A percentile compares a stretch with the other conserved stretches of the same genome.
Evolutionary conservation across 768 basidiomycete species (phyloP).

Genomic region (Multifurca ochricompacta): DNA sequence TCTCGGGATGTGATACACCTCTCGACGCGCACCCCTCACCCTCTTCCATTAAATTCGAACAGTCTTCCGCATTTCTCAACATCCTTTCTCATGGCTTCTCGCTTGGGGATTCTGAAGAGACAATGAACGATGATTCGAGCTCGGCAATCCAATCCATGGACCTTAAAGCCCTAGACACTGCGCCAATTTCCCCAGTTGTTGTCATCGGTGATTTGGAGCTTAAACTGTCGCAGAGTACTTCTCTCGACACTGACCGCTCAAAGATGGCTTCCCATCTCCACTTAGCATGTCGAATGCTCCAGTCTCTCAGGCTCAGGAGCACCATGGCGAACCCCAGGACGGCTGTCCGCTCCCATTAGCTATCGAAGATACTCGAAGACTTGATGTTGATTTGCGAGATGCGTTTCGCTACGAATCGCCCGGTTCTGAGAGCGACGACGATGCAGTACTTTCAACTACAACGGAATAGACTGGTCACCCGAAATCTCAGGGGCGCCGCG

Average conservation of each 20-base stretch:
- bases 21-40: not conserved
- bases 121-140: not conserved
- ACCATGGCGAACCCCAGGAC: not conserved
- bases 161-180: not conserved
- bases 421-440: not conserved
- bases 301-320: not conserved
- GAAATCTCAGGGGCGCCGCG: not conserved
- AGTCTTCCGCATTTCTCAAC: not conserved
- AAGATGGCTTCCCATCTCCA: not conserved
- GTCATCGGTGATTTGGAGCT: not conserved
- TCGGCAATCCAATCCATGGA: not conserved
- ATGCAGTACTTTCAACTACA: constrained; percentile 6
- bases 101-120: not conserved
- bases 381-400: not conserved
- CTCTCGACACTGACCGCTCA: not conserved
- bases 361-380: not conserved
- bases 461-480: constrained; percentile 1
- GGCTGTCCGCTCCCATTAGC: not conserved
- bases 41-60: not conserved
- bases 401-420: not conserved
- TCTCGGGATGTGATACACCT: not conserved
- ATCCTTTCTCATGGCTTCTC: not conserved
- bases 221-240: not conserved
- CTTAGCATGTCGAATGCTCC: not conserved
- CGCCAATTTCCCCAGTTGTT: not conserved